phyloP scores from a whole-genome alignment of 2,329 filamentous ascomycete species.

The Microcera coccophila region DNA sequence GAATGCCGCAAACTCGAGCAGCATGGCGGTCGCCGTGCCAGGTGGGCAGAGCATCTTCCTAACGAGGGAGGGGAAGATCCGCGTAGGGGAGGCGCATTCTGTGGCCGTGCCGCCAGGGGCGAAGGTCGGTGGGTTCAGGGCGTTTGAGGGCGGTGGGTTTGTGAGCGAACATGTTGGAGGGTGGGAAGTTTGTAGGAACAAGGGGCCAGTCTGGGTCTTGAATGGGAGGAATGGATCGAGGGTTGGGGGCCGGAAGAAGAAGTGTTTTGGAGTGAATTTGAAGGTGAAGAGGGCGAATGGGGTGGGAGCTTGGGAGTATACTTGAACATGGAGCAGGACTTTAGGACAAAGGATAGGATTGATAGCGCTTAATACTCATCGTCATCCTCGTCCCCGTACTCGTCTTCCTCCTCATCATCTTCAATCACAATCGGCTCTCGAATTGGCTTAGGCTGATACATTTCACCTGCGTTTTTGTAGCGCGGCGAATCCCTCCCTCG shows the following conservation, averaged over 20 bases:
- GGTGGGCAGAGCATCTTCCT: slow-evolving; percentile 33
- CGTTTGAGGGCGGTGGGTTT: slow-evolving; percentile 31
- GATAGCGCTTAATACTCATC: not conserved
- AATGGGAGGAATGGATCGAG: not conserved
- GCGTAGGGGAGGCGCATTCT: slow-evolving; percentile 34
- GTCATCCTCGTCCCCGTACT: not conserved
- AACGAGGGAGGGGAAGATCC: slow-evolving; percentile 25
- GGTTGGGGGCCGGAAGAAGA: not conserved
- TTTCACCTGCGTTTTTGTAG: no score
- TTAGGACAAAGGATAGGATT: no score
- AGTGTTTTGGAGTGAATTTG: not conserved
- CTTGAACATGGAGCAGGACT: no score
- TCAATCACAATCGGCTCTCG: not conserved
- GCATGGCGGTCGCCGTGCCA: slow-evolving; percentile 31
- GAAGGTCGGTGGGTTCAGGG: slow-evolving; percentile 23
- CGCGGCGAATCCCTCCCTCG: no score
- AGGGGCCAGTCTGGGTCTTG: not conserved
- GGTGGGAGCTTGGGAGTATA: not conserved
- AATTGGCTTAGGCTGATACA: no score
- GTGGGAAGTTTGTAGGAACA: not conserved
- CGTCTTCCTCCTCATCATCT: slow-evolving; percentile 1
- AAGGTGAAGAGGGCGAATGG: not conserved
- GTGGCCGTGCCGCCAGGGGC: slow-evolving; percentile 27
- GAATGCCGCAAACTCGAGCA: slow-evolving; percentile 9
- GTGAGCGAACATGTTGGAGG: slow-evolving; percentile 20